phyloP scores from a whole-genome alignment of 192 early-diverging fungal species.

The Spinellus fusiger region DNA sequence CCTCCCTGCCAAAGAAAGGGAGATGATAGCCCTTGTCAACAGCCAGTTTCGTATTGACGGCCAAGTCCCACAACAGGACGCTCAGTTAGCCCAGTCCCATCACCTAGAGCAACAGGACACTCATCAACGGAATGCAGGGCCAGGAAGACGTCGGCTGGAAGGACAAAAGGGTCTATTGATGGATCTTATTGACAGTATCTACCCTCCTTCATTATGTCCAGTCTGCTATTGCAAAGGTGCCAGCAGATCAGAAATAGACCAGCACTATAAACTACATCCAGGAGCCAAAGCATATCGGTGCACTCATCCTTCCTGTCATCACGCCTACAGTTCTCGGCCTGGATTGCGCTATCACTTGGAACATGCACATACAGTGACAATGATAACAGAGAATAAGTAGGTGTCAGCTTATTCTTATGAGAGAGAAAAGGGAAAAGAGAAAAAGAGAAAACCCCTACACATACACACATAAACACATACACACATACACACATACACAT shows the following conservation, averaged over 20 bases:
- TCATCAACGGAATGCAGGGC: background rate
- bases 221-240: background rate
- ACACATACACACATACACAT: too few relatives aligned
- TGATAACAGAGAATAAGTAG: background rate
- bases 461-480: too few relatives aligned
- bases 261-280: slow-evolving; percentile 9
- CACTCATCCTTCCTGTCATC: slow-evolving; percentile 4
- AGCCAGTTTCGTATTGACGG: background rate
- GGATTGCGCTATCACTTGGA: slow-evolving; percentile 17
- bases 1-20: too few relatives aligned
- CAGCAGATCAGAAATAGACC: slow-evolving; percentile 5
- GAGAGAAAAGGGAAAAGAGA: too few relatives aligned
- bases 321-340: slow-evolving; percentile 3
- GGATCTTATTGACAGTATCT: slow-evolving; percentile 13
- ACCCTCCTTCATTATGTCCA: slow-evolving; percentile 16
- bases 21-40: too few relatives aligned
- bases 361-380: slow-evolving; percentile 12
- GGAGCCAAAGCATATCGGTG: slow-evolving; percentile 10
- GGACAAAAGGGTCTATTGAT: background rate
- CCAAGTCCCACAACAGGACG: background rate
- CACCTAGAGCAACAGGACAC: background rate
- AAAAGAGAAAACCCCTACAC: too few relatives aligned
- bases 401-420: too few relatives aligned
- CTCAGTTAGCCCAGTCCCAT: background rate
- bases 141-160: background rate